These are phyloP conservation scores for Rhododendron henanense DNA, from an alignment of 148 eudicot species.

Conservation along the genomic window DNA sequence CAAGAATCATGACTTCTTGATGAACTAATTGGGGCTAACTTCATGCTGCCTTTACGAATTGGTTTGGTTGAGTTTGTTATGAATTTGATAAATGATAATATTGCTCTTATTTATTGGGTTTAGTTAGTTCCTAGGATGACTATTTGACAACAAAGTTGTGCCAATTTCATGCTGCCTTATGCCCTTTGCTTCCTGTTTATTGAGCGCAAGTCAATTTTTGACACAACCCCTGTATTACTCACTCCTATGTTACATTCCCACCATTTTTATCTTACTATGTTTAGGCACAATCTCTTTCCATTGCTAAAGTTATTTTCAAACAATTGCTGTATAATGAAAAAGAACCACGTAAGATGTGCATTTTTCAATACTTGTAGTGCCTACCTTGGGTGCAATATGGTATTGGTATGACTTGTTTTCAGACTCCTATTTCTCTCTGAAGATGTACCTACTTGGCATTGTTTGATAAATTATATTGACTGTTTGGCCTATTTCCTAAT, in stretches of 20 bases:
- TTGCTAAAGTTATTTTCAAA: not conserved
- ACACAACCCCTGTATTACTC: not conserved
- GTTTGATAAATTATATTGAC: not conserved
- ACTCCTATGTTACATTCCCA: not conserved
- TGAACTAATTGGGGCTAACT: not conserved
- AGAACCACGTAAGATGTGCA: not conserved
- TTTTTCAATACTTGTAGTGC: not conserved
- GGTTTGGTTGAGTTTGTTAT: not conserved
- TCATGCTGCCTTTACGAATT: not conserved
- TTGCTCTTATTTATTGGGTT: not conserved
- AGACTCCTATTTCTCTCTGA: not conserved
- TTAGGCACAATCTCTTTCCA: not conserved
- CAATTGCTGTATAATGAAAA: not conserved
- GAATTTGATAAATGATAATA: not conserved
- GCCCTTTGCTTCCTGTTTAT: not conserved
- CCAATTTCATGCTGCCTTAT: not conserved
- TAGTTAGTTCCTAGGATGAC: not conserved
- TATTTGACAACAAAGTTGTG: not conserved
- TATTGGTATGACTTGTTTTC: not conserved
- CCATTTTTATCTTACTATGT: not conserved
- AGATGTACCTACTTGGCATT: not conserved
- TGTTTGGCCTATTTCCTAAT: too few relatives aligned
- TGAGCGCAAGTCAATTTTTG: not conserved
- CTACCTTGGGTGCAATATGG: not conserved
- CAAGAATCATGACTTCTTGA: not conserved